phyloP scores from a whole-genome alignment of 306 rosid species.

The Cyclanthera cordifolia region DNA sequence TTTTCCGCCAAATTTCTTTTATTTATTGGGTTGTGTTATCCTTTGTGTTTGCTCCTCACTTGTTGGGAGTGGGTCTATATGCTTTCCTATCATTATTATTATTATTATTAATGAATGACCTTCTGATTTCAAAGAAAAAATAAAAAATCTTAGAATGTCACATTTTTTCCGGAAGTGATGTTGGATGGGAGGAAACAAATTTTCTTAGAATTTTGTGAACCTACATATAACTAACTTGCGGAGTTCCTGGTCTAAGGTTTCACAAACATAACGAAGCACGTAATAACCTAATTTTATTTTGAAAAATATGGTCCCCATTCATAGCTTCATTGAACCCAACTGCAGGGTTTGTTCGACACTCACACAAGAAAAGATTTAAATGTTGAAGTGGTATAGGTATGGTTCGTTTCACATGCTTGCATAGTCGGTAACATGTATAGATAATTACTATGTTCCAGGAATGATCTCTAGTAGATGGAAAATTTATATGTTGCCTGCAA shows the following conservation, averaged over 20 bases:
- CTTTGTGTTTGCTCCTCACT: too few relatives aligned
- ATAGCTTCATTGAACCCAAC: constrained; percentile 14
- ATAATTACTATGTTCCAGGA: constrained; percentile 5
- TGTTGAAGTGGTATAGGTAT: constrained; percentile 12
- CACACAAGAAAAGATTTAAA: constrained; percentile 11
- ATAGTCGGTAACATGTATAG: constrained; percentile 8
- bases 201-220: neutral
- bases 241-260: neutral
- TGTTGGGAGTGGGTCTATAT: too few relatives aligned
- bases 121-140: too few relatives aligned
- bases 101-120: too few relatives aligned
- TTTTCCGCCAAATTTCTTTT: too few relatives aligned
- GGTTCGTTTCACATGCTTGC: constrained; percentile 14
- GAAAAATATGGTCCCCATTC: constrained; percentile 7
- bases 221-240: neutral
- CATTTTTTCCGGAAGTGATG: neutral
- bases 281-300: neutral
- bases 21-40: too few relatives aligned
- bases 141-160: too few relatives aligned
- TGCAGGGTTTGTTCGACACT: constrained; percentile 13
- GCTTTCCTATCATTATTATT: too few relatives aligned
- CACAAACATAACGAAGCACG: neutral
- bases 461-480: neutral
- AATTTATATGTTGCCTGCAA: neutral
- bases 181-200: neutral